Base-by-base conservation (phyloP, 2,329 filamentous ascomycete species). In the Talaromyces sp. region DNA sequence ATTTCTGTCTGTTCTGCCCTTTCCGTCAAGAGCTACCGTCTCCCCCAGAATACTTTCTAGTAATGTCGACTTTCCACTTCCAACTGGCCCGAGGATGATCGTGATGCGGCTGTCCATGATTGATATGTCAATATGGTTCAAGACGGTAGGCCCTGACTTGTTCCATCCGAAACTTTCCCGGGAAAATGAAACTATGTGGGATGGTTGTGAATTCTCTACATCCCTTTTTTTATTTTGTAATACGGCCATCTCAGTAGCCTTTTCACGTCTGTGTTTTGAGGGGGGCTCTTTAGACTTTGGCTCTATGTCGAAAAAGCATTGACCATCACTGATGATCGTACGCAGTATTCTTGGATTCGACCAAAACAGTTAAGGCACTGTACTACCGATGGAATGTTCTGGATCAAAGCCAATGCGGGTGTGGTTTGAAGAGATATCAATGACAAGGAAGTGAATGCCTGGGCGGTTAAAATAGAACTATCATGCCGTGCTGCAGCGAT, bases 11-110 rank as follows among this genome's bases (percentile, higher is more conserved):
- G 42, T 47, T n/a, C 70, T 64, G 16, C 76, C 67, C 10, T 63
- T 68, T 31, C 78, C 78, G n/a, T 67, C 59, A 1, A 70, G 57
- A 36, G 68, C 69, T 6, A 73, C 71, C 0, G 76, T 69, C 62
- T 82, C 79, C 34, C 79, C 78, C 1, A 81, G 71, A n/a, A 82
- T 65, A n/a, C 73, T 72, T 61, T 79, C 78, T 9, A 81, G 71
- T 3, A 84, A 67, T 2, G 81, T 82, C 27, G 81, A 82, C 63
- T 84, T 84, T 2, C 82, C 82, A 62, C 78, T 82, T 4, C 80
- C 82, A 34, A 82, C 78, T 12, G 81, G 81, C 18, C 81, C 81
- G 60, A 82, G 72, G 9, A 83, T 67, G 68, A 82, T 78, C 28
- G 79, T 80, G 55, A 82, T 73, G 61, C 75, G 61, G 8, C 42